phyloP scores from a whole-genome alignment of 441 rosid genomes.

The Manihot esculenta region DNA sequence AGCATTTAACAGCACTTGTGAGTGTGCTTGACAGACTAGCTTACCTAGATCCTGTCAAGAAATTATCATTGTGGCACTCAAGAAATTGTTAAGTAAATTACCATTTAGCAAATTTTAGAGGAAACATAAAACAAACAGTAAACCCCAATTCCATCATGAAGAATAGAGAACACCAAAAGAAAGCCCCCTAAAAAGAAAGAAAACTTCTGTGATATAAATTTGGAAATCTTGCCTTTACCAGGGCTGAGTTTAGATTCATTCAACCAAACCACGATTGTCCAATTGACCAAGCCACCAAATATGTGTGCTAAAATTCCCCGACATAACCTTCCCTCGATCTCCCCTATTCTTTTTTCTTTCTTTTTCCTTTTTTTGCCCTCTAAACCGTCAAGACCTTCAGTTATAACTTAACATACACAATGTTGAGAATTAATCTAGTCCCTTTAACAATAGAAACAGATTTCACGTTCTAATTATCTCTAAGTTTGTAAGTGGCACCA shows the following conservation, averaged over 20 bases:
- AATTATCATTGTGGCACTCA: too few relatives aligned
- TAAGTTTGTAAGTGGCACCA: not conserved
- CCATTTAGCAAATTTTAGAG: not conserved
- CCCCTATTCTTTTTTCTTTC: not conserved
- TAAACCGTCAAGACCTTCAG: not conserved
- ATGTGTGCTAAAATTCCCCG: not conserved
- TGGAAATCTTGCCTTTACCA: not conserved
- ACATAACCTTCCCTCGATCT: not conserved
- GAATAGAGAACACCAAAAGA: not conserved
- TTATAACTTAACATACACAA: not conserved
- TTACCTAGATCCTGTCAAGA: not conserved
- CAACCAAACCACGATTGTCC: not conserved
- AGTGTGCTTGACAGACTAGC: not conserved
- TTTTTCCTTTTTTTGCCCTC: not conserved
- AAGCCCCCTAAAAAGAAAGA: not conserved
- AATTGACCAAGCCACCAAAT: not conserved
- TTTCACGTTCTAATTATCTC: not conserved
- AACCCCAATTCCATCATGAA: not conserved
- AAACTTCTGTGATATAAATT: not conserved
- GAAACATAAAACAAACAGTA: not conserved
- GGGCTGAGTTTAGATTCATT: not conserved
- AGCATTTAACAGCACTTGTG: not conserved
- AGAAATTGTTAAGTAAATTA: not conserved
- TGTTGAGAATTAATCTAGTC: not conserved
- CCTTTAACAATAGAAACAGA: not conserved